These are phyloP conservation scores for Lizonia empirigonia DNA, from an alignment of 2,329 filamentous ascomycete species.

Conservation along the genomic window DNA sequence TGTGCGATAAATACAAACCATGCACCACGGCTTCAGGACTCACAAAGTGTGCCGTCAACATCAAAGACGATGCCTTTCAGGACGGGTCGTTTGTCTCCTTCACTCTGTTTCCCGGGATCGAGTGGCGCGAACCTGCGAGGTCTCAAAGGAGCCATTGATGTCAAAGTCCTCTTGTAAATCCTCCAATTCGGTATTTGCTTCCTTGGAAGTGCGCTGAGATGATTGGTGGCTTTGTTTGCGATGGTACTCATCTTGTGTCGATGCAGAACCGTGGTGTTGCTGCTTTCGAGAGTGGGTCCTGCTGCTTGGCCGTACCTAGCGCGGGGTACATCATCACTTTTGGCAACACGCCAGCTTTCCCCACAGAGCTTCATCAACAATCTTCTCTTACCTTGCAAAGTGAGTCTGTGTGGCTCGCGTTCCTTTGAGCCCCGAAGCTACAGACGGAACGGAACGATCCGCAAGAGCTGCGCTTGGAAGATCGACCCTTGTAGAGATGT, in stretches of 20 bases:
- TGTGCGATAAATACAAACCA: background rate
- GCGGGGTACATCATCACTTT: slow-evolving; percentile 14
- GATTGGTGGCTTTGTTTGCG: background rate
- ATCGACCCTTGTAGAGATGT: too few relatives aligned
- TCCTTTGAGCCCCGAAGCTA: too few relatives aligned
- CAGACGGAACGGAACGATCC: too few relatives aligned
- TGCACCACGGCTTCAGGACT: slow-evolving; percentile 42
- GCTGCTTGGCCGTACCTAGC: background rate
- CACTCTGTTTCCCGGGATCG: slow-evolving; percentile 37
- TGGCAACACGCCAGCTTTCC: background rate
- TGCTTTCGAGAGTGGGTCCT: slow-evolving; percentile 6
- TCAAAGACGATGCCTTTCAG: slow-evolving; percentile 78
- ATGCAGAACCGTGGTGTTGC: slow-evolving; percentile 6
- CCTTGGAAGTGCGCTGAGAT: background rate
- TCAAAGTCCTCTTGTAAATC: slow-evolving; percentile 1
- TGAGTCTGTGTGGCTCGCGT: too few relatives aligned
- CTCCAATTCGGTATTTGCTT: background rate
- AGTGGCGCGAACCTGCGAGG: slow-evolving; percentile 59
- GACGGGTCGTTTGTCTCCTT: slow-evolving; percentile 48
- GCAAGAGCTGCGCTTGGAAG: too few relatives aligned
- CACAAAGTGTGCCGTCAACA: slow-evolving; percentile 93
- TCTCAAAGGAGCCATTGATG: slow-evolving; percentile 26
- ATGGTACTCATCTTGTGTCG: slow-evolving; percentile 8
- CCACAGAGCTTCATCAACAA: background rate
- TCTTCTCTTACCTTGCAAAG: background rate